Conservation (phyloP, 140 eudicot genomes). For the Senecio squalidus region DNA sequence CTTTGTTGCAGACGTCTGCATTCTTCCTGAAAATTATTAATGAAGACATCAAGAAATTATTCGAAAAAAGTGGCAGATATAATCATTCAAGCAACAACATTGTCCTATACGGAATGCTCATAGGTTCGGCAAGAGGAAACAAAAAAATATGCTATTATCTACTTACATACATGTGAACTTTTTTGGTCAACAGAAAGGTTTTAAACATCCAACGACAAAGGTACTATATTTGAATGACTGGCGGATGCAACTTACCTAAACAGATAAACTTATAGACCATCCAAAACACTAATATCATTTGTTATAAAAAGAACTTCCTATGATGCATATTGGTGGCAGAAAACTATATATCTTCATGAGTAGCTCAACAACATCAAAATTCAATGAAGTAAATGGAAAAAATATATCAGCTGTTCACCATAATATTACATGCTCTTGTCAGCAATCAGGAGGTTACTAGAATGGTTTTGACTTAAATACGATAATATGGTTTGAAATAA, state of each 20-base stretch:
- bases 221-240: no score
- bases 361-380: slow-evolving; percentile 1
- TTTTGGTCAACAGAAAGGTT: no score
- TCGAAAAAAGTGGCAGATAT: not conserved
- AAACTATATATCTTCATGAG: no score
- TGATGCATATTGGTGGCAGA: not conserved
- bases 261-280: no score
- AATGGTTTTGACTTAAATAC: slow-evolving; percentile 3
- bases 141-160: no score
- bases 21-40: slow-evolving; percentile 57
- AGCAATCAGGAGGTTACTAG: slow-evolving; percentile 7
- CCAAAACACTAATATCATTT: not conserved
- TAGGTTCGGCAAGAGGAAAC: no score
- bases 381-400: not conserved
- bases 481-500: not conserved
- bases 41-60: not conserved
- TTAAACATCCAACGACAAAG: no score
- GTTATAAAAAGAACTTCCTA: not conserved
- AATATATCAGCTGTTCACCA: not conserved
- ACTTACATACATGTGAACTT: no score
- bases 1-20: slow-evolving; percentile 82
- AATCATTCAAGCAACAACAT: slow-evolving; percentile 13
- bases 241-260: no score
- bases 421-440: slow-evolving; percentile 6
- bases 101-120: not conserved